Base-by-base conservation (phyloP, 257 asterid species). In the Datura wrightii region DNA sequence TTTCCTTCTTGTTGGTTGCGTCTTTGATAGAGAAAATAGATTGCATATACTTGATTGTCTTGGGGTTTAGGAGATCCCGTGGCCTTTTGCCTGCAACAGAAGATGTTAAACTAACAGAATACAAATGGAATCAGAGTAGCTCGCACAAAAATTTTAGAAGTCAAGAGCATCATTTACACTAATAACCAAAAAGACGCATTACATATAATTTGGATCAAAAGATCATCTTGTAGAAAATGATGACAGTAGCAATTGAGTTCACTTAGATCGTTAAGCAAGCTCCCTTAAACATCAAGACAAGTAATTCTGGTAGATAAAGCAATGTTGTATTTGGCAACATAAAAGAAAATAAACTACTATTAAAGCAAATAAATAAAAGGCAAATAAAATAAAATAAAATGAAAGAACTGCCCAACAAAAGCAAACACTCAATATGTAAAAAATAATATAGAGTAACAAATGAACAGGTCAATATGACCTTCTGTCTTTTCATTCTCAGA, bases 31-130 rank as follows among this genome's bases (percentile, higher is more conserved):
- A 93, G 87, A 97, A 97, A 82, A 97, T 88, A 60, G 87, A 88
- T 70, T 93, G 99, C 99, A 97, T 93, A 87, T 95, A 94, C 88
- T 97, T 93, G 65, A 97, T 90, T 66, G 99, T 97, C 94, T 95
- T 97, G 74, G 98, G 97, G 83, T 97, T 97, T 87, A 97, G 88
- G 89, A 97, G 89, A 90, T 97, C 99, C 87, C 99, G 91, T 71
- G 99, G 99, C 88, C 94, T 94, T 90, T 97, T 97, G 52, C 98
- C 99, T 97, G 93, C 74, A 85, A 48, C 44, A 84, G 56, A 19
- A 72, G 67, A 71, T 66, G 62, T 65, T 80, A 31, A 72, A 80
- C 37, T 16, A 59, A 36, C 39, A 10, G 70, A 15, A 88, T 83
- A 16, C n/a, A 80, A 24, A 79, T 8, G 39, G 63, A 85, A 55